Conservation (phyloP, 169 alveolate genomes). For the Plasmodium falciparum region DNA sequence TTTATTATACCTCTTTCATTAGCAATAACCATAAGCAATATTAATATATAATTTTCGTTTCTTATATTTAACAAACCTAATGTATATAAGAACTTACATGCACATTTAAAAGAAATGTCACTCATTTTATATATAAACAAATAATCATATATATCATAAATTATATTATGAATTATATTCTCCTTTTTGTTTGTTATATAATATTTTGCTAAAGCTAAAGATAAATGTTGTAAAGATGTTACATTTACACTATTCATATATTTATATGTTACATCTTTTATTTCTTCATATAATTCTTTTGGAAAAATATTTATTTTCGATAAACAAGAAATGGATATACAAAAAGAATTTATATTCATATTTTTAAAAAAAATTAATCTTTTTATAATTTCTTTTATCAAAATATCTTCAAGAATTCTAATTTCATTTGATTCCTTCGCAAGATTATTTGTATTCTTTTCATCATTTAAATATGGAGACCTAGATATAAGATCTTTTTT, state of each 20-base stretch:
- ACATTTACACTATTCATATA: constrained; percentile 55
- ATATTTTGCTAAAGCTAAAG: constrained; percentile 50
- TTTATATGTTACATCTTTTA: constrained; percentile 38
- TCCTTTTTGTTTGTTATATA: constrained; percentile 25
- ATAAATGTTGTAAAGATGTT: constrained; percentile 61
- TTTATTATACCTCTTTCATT: constrained; percentile 12
- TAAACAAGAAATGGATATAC: constrained; percentile 66
- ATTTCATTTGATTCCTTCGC: neutral
- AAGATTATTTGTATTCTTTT: neutral
- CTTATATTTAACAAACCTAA: constrained; percentile 49
- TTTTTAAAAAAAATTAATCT: constrained; percentile 47
- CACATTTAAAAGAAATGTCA: constrained; percentile 70
- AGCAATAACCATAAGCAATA: constrained; percentile 34
- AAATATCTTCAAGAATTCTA: constrained; percentile 22
- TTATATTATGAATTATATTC: constrained; percentile 2
- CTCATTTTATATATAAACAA: constrained; percentile 30
- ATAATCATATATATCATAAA: constrained; percentile 55
- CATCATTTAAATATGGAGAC: neutral
- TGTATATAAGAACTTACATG: constrained; percentile 53
- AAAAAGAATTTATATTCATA: constrained; percentile 61
- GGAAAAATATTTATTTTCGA: constrained; percentile 59
- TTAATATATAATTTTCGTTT: constrained; percentile 33
- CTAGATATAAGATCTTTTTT: too few species aligned
- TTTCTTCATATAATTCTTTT: constrained; percentile 48
- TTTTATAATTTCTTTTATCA: constrained; percentile 50